These are phyloP conservation scores for Alternaria burnsii DNA, from an alignment of 2,329 filamentous ascomycete genomes.

Conservation along the genomic window DNA sequence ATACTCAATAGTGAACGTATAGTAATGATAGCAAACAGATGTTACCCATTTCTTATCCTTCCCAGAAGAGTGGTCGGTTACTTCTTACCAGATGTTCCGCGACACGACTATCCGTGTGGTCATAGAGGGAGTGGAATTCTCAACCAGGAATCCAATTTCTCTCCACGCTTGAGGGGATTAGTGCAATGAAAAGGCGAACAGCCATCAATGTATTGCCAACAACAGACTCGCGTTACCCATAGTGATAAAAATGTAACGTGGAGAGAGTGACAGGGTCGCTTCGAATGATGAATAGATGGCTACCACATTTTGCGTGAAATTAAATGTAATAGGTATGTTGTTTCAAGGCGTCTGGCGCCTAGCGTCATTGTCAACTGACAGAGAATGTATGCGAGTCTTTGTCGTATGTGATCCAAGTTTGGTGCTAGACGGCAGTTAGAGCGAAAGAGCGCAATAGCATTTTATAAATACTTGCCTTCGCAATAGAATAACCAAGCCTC, in stretches of 20 bases:
- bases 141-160: background rate
- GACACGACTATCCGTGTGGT: constrained; percentile 8
- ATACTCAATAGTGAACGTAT: background rate
- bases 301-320: background rate
- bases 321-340: background rate
- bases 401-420: constrained; percentile 45
- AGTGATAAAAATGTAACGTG: background rate
- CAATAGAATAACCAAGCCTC: constrained; percentile 63
- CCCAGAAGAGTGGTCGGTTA: no score
- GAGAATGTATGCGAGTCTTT: constrained; percentile 38
- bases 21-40: background rate
- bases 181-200: background rate
- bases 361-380: constrained; percentile 5
- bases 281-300: background rate
- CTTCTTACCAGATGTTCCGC: background rate
- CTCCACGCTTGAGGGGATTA: background rate
- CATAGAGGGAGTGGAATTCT: background rate
- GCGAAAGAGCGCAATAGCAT: background rate
- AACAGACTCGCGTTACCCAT: background rate
- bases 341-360: background rate
- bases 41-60: background rate
- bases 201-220: background rate
- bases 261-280: background rate
- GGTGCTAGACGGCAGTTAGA: constrained; percentile 31
- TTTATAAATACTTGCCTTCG: constrained; percentile 31